phyloP scores from a whole-genome alignment of 2,329 filamentous ascomycete species.

The Neofusicoccum parvum region DNA sequence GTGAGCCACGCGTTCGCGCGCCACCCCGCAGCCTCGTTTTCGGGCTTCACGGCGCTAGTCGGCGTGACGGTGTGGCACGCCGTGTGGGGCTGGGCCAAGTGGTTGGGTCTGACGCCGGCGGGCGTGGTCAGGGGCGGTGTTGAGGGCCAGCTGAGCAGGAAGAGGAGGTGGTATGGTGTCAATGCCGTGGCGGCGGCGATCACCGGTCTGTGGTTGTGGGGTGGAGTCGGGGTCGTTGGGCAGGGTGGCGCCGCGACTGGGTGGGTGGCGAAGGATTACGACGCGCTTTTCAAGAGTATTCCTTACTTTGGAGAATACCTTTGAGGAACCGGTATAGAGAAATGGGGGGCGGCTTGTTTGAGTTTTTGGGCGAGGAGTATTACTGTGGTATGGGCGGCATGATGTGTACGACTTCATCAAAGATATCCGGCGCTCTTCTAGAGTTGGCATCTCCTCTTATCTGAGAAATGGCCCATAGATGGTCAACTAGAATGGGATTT shows the following conservation, averaged over 20 bases:
- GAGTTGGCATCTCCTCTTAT: constrained; percentile 2
- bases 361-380: not conserved
- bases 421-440: constrained; percentile 5
- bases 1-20: constrained; percentile 82
- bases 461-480: not conserved
- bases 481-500: not conserved
- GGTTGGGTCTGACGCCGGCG: constrained; percentile 68
- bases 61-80: constrained; percentile 73
- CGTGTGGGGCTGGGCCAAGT: constrained; percentile 83
- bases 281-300: constrained; percentile 68
- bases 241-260: constrained; percentile 69
- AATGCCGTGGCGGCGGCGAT: constrained; percentile 64
- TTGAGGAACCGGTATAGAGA: constrained; percentile 30
- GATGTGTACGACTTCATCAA: not conserved
- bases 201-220: constrained; percentile 75
- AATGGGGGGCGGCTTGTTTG: not conserved
- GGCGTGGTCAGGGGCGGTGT: constrained; percentile 52
- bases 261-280: constrained; percentile 80
- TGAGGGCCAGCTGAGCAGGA: constrained; percentile 56
- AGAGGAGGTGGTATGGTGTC: constrained; percentile 70
- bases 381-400: not conserved
- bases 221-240: constrained; percentile 77
- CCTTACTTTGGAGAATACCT: constrained; percentile 59
- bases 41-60: constrained; percentile 70
- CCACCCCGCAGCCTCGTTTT: constrained; percentile 66